A percentile compares a stretch with the other conserved stretches of the same genome.
phyloP scores from a whole-genome alignment of 371 early-diverging fungal genomes.

The Mortierella sp. region DNA sequence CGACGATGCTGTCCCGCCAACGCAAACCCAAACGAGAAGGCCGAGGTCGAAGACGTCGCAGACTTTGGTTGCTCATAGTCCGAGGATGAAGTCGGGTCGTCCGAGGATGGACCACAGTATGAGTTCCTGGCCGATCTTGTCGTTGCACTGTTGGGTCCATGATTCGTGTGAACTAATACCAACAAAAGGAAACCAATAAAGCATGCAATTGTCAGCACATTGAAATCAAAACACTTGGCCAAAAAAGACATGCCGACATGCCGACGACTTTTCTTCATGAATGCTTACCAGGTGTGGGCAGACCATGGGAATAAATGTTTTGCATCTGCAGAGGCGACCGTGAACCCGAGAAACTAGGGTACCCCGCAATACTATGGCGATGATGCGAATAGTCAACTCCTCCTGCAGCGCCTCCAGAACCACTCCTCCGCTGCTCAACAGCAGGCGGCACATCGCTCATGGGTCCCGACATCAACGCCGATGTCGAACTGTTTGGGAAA shows the following conservation, averaged over 20 bases:
- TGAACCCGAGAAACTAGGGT: constrained; percentile 26
- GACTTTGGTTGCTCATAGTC: constrained; percentile 11
- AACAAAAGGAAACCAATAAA: background rate
- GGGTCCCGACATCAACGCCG: constrained; percentile 7
- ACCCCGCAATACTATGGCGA: constrained; percentile 47
- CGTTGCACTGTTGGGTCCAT: constrained; percentile 3
- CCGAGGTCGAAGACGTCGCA: background rate
- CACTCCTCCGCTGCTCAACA: background rate
- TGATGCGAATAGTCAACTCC: constrained; percentile 26
- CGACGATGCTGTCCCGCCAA: constrained; percentile 14
- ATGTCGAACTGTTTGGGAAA: constrained; percentile 10
- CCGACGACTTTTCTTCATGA: too few species aligned
- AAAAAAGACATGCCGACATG: too few species aligned
- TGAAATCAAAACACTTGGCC: too few species aligned
- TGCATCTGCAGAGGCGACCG: constrained; percentile 19
- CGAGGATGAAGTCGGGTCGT: background rate
- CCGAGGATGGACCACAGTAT: constrained; percentile 15
- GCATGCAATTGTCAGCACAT: too few species aligned
- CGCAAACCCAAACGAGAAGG: constrained; percentile 10
- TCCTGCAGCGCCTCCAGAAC: background rate
- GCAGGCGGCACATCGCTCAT: constrained; percentile 12
- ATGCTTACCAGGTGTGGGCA: constrained; percentile 12
- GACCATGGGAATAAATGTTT: constrained; percentile 18
- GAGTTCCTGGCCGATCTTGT: constrained; percentile 18
- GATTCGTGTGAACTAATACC: background rate